Conservation (phyloP, 2,329 filamentous ascomycete genomes). For the Alternaria incomplexa region DNA sequence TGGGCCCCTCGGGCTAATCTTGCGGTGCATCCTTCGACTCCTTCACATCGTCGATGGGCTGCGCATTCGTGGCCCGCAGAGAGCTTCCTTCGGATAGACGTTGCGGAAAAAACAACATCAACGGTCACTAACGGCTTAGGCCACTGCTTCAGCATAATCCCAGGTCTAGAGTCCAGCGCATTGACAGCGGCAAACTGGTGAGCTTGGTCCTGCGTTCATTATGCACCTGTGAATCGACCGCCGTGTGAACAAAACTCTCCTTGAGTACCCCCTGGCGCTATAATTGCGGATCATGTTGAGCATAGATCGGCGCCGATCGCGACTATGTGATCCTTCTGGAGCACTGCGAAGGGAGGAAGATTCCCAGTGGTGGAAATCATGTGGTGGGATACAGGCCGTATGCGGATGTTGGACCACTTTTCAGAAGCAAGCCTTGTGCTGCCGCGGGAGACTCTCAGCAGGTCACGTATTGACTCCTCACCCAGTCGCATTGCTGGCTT, state of each 20-base stretch:
- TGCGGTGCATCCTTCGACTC: slow-evolving; percentile 12
- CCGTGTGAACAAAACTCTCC: slow-evolving; percentile 22
- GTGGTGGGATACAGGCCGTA: slow-evolving; percentile 33
- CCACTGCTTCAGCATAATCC: not conserved
- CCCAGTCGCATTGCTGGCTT: not conserved
- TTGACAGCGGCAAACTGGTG: slow-evolving; percentile 18
- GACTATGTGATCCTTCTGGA: slow-evolving; percentile 21
- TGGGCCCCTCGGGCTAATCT: slow-evolving; percentile 14
- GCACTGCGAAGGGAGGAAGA: slow-evolving; percentile 20
- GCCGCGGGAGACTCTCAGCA: slow-evolving; percentile 32
- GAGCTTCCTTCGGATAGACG: not conserved
- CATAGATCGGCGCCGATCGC: slow-evolving; percentile 34
- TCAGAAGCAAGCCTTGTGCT: slow-evolving; percentile 19
- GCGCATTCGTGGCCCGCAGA: not conserved
- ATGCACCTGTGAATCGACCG: slow-evolving; percentile 23
- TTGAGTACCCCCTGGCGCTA: slow-evolving; percentile 16
- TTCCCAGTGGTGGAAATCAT: slow-evolving; percentile 37
- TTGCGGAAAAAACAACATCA: slow-evolving; percentile 4
- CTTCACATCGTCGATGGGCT: slow-evolving; percentile 12
- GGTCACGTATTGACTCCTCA: not conserved
- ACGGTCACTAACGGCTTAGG: not conserved
- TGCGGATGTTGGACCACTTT: slow-evolving; percentile 39
- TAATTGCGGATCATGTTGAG: slow-evolving; percentile 25
- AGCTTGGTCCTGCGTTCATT: slow-evolving; percentile 25
- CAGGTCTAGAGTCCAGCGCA: slow-evolving; percentile 4